Evolutionary conservation across 2,329 filamentous ascomycete species (phyloP).

Genomic region (Aspergillus tubingensis): DNA sequence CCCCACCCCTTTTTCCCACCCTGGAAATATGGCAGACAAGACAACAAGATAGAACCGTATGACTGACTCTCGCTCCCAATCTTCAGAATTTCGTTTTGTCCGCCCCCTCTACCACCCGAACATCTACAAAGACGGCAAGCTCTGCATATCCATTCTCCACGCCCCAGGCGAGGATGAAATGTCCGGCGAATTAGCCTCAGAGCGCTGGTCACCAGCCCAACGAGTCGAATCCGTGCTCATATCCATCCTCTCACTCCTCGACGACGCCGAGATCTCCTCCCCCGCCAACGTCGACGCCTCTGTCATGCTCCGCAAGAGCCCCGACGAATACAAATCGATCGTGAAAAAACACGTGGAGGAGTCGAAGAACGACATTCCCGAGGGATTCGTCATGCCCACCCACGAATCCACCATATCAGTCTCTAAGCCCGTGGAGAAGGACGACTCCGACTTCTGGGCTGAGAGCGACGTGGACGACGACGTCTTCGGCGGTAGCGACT

Average conservation of each 20-base stretch:
- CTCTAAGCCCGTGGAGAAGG: slow-evolving; percentile 62
- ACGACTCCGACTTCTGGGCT: slow-evolving; percentile 76
- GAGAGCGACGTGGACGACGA: slow-evolving; percentile 71
- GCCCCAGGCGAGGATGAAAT: slow-evolving; percentile 87
- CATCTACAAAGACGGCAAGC: slow-evolving; percentile 83
- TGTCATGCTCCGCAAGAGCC: slow-evolving; percentile 77
- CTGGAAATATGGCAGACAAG: too few relatives aligned
- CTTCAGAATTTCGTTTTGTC: slow-evolving; percentile 80
- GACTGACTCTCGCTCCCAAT: too few relatives aligned
- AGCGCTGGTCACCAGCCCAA: slow-evolving; percentile 93
- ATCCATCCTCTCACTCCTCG: slow-evolving; percentile 85
- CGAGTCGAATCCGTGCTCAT: slow-evolving; percentile 93
- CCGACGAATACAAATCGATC: slow-evolving; percentile 66
- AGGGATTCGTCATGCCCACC: slow-evolving; percentile 79
- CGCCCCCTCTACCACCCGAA: slow-evolving; percentile 87
- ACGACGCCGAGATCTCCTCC: slow-evolving; percentile 90
- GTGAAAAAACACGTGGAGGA: slow-evolving; percentile 70
- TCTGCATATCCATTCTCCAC: slow-evolving; percentile 97
- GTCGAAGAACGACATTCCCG: slow-evolving; percentile 78
- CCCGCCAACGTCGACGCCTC: slow-evolving; percentile 94
- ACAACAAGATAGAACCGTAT: too few relatives aligned
- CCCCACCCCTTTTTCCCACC: background rate
- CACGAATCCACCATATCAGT: slow-evolving; percentile 56
- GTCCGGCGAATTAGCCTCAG: slow-evolving; percentile 84
- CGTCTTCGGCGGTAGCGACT: slow-evolving; percentile 75